Evolutionary conservation across 805 yeast genomes (phyloP), one percentile per base, ranked within the genome.

Genomic region (Debaryomyces maramus): DNA sequence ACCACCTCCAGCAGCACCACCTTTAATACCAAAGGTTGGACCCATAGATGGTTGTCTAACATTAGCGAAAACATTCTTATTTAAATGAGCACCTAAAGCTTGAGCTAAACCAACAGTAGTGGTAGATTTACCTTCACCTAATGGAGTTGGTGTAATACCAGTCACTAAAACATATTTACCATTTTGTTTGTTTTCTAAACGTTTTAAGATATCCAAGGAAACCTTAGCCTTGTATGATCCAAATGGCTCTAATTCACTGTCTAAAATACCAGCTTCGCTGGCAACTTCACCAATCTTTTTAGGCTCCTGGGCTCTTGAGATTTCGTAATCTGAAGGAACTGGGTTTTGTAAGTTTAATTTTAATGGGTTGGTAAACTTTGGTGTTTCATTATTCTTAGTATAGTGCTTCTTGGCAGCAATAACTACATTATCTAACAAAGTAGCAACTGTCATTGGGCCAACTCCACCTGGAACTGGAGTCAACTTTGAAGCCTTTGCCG

Each of bases 401-500:
- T 63, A 67, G 54, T 66, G 71, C 45, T 72, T 70, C 58, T 81
- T 74, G 28, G 93, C 90, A 37, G 90, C 84, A 40, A 71, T 64
- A 27, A 81, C 67, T 20, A 85, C 89, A 59, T 86, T 86, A 48
- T 80, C 80, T 60, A 84, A 77, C 41, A 86, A 69, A 80, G 83
- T 82, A 19, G 93, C 93, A 33, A 86, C 91, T 10, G 95, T 86
- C 95, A 86, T 86, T 57, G 95, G 95, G 38, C 95, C 95, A 48
- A 86, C 95, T 50, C 95, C 95, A 60, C 95, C 95, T 38, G 95
- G 95, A 43, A 86, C 95, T 7, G 95, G 95, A n/a, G 95, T 86
- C 47, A 85, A 71, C 52, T 74, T 72, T 6, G 82, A 71, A 4
- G 89, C 82, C 47, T 71, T 76, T 38, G 67, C 64, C 28, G 65